Base-by-base conservation (phyloP, 1,139 yeast species). In the Yarrowia galli region DNA sequence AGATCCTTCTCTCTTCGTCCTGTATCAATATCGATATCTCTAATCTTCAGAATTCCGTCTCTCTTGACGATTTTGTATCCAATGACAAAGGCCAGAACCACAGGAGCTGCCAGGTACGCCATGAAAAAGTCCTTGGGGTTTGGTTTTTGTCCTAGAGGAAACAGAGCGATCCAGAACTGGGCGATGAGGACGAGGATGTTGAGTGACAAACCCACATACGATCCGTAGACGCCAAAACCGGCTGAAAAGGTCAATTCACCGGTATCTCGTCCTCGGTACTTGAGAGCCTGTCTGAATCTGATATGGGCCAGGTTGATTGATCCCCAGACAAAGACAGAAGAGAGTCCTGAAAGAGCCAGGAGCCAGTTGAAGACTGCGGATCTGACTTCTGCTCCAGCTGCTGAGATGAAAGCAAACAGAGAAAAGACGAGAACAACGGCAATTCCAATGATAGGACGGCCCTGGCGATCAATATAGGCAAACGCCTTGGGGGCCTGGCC, bases 291-390 rank as follows among this genome's bases (percentile, higher is more conserved):
- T 81, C 97, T 87, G 80, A 91, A 91, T 77, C 97, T 84, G 70
- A 92, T 81, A 73, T 88, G 96, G 73, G 92, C 87, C 68, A 89
- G 75, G 75, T 89, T 87, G 73, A 92, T 89, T n/a, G 95, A 87
- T 48, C 87, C 87, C 96, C 97, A 91, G 8, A 96, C 89, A 77
- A 91, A 91, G 69, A 92, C 82, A 1, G 97, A 88, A 54, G 96
- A 89, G 71, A 91, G 85, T 69, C 96, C 96, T 18, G 97, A 89
- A 64, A 92, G 81, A 23, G 97, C 91, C 75, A 91, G 81, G 75
- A 92, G 81, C 97, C 97, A 92, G 72, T 81, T 82, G 78, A 92
- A 92, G 16, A 91, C 91, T 32, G 81, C 83, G 70, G 84, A 86
- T 77, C 89, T 86, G 18, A 83, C 77, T 25, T 91, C 86, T 13